Evolutionary conservation across 257 asterid genomes (phyloP).

Genomic region (Schizonepeta tenuifolia): DNA sequence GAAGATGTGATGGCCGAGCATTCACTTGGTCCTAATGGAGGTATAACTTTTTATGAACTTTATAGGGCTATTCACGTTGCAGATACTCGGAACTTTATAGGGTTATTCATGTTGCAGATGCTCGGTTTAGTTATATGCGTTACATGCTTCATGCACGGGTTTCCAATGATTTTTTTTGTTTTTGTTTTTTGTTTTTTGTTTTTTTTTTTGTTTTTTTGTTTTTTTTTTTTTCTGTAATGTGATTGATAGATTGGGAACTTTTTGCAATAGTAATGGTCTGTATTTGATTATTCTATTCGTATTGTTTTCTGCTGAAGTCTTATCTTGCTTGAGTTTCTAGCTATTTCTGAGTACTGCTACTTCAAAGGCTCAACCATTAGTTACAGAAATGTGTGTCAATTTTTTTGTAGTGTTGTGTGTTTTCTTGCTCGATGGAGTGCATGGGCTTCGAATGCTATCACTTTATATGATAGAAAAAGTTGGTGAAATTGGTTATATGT

Average conservation of each 20-base stretch:
- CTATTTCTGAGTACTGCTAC: not conserved
- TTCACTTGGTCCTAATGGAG: constrained; percentile 98
- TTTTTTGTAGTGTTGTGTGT: not conserved
- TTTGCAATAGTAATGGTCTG: not conserved
- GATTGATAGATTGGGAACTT: not conserved
- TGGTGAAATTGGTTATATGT: not conserved
- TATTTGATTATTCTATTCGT: not conserved
- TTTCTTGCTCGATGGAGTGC: not conserved
- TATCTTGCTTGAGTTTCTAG: not conserved
- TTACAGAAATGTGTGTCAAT: not conserved
- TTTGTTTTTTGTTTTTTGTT: too few species aligned
- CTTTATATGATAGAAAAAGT: not conserved
- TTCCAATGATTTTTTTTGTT: not conserved
- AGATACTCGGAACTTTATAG: too few species aligned
- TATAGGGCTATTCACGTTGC: too few species aligned
- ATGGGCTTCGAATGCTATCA: constrained; percentile 15
- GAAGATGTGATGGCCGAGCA: constrained; percentile 93
- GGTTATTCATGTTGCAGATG: too few species aligned
- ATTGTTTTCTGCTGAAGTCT: constrained; percentile 11
- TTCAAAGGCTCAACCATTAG: not conserved
- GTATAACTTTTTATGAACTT: constrained; percentile 46
- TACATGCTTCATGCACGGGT: not conserved
- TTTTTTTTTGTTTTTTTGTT: too few species aligned
- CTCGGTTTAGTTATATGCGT: not conserved
- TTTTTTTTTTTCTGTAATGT: not conserved